Evolutionary conservation across 2,329 filamentous ascomycete species (phyloP).

Genomic region (Diaporthe citri): DNA sequence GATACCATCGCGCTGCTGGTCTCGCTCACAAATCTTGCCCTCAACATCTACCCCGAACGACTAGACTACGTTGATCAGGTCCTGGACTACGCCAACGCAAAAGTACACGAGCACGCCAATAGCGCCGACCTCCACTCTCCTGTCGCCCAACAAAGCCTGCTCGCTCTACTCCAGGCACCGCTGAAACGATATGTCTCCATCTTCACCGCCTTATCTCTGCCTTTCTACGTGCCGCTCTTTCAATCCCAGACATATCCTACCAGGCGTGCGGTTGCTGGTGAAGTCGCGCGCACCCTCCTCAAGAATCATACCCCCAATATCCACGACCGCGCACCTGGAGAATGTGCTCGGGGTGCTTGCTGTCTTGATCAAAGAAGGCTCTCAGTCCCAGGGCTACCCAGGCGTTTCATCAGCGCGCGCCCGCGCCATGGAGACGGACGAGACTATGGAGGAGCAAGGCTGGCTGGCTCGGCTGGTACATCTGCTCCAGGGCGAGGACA

Average conservation of each 20-base stretch:
- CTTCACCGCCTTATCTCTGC: slow-evolving; percentile 94
- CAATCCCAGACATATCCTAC: slow-evolving; percentile 95
- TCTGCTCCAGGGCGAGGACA: slow-evolving; percentile 84
- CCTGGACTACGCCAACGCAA: slow-evolving; percentile 86
- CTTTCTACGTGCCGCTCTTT: slow-evolving; percentile 90
- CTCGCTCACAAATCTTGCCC: slow-evolving; percentile 91
- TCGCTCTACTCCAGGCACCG: slow-evolving; percentile 90
- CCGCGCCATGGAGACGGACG: slow-evolving; percentile 86
- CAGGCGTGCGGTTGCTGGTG: slow-evolving; percentile 88
- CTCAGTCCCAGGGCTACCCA: slow-evolving; percentile 88
- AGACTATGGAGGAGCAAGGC: slow-evolving; percentile 97
- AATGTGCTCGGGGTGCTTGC: slow-evolving; percentile 89
- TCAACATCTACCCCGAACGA: slow-evolving; percentile 94
- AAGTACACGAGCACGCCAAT: slow-evolving; percentile 90
- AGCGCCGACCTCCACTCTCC: slow-evolving; percentile 95
- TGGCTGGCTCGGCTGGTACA: slow-evolving; percentile 96
- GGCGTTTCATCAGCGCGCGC: slow-evolving; percentile 81
- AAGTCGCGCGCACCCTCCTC: slow-evolving; percentile 86
- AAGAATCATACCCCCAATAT: slow-evolving; percentile 83
- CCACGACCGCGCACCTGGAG: slow-evolving; percentile 83
- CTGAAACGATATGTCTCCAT: slow-evolving; percentile 91
- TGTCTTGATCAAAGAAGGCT: slow-evolving; percentile 93
- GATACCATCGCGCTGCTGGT: slow-evolving; percentile 94
- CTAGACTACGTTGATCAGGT: slow-evolving; percentile 97
- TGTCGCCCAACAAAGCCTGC: slow-evolving; percentile 87